These are phyloP conservation scores for Haemoproteus tartakovskyi DNA, from an alignment of 169 alveolate genomes.

Conservation along the genomic window DNA sequence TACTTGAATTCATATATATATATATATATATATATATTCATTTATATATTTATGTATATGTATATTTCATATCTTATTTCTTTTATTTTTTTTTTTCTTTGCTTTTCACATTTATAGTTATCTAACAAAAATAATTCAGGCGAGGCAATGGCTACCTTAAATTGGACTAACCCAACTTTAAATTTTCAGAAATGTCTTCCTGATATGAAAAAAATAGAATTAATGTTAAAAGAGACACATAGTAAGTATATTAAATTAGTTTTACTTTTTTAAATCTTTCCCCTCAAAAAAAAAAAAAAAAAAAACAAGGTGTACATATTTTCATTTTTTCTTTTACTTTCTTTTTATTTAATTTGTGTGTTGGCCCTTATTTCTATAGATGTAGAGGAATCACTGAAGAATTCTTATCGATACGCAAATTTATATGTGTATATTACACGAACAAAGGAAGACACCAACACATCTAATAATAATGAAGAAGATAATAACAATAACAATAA, in stretches of 20 bases:
- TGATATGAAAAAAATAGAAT: conserved; percentile 11
- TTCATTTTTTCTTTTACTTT: too few relatives aligned
- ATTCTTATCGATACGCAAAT: conserved; percentile 26
- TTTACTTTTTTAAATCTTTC: neutral
- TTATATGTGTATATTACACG: conserved; percentile 25
- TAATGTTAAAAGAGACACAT: conserved; percentile 8
- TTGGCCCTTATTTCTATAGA: neutral
- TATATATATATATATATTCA: conserved; percentile 8
- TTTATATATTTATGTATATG: too few relatives aligned
- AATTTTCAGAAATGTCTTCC: conserved; percentile 56
- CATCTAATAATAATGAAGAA: conserved; percentile 4
- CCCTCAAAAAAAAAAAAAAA: neutral
- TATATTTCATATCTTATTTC: too few relatives aligned
- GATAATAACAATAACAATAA: conserved; percentile 25
- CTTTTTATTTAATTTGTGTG: neutral
- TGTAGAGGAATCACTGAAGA: neutral
- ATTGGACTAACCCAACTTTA: conserved; percentile 34
- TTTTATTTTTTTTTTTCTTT: conserved; percentile 9
- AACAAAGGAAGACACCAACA: conserved; percentile 17
- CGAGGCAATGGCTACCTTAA: conserved; percentile 12
- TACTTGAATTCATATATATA: neutral
- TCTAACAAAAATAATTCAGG: conserved; percentile 7
- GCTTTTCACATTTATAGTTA: conserved; percentile 15
- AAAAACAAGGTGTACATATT: too few relatives aligned
- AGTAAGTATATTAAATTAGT: conserved; percentile 34